Percentiles rank a stretch among this genome's conserved stretches.
Evolutionary conservation across 768 basidiomycete species (phyloP).

Genomic region (Psilocybe subaeruginosa): DNA sequence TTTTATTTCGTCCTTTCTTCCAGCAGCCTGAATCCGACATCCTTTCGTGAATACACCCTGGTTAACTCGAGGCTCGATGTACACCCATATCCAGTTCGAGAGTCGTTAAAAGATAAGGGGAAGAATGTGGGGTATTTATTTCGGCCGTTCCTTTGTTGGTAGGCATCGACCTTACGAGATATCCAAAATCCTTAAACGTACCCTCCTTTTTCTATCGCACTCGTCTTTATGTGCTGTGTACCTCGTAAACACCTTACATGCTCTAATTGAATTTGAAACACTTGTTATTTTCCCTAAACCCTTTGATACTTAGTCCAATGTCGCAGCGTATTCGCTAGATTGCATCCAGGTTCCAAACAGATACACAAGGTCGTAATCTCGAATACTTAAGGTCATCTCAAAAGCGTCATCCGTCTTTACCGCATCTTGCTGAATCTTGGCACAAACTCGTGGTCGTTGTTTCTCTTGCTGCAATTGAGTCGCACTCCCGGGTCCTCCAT

Average conservation of each 20-base stretch:
- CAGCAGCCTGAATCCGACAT: neutral
- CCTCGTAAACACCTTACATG: too few species aligned
- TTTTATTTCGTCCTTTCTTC: neutral
- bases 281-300: too few species aligned
- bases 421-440: neutral
- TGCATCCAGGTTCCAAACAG: too few species aligned
- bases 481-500: neutral
- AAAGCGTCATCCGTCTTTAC: neutral
- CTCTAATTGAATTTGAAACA: too few species aligned
- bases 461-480: neutral
- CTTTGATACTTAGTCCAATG: too few species aligned
- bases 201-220: neutral
- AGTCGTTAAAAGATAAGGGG: constrained; percentile 48
- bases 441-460: neutral
- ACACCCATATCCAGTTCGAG: constrained; percentile 40
- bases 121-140: constrained; percentile 57
- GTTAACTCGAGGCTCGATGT: constrained; percentile 52
- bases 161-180: constrained; percentile 64
- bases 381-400: too few species aligned
- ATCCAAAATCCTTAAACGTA: constrained; percentile 41
- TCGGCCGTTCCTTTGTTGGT: constrained; percentile 48
- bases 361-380: too few species aligned
- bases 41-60: constrained; percentile 22
- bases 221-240: too few species aligned
- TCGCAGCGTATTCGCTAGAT: too few species aligned